phyloP scores from a whole-genome alignment of 441 rosid species.

The Macaranga tanarius region DNA sequence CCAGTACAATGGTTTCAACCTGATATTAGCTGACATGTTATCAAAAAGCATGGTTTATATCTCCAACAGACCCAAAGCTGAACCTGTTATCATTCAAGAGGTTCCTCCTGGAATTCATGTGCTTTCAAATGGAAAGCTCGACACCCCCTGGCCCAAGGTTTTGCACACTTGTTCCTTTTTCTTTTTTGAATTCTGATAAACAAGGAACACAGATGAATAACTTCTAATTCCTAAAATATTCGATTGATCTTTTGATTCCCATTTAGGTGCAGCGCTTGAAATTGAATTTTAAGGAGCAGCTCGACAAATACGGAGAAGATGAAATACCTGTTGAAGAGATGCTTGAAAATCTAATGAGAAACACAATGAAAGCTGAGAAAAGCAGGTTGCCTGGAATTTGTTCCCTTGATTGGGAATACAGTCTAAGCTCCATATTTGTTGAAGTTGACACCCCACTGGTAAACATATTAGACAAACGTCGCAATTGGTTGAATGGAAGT shows the following conservation, averaged over 20 bases:
- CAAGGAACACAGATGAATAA: neutral
- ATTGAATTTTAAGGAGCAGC: conserved; percentile 42
- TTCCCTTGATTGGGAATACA: conserved; percentile 52
- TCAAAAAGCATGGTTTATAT: conserved; percentile 56
- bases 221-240: neutral
- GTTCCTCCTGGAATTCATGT: conserved; percentile 72
- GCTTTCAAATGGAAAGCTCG: conserved; percentile 65
- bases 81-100: conserved; percentile 41
- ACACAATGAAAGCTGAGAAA: conserved; percentile 51
- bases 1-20: conserved; percentile 66
- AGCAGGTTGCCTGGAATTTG: conserved; percentile 57
- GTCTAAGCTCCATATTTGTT: conserved; percentile 59
- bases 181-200: neutral
- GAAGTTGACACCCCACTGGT: conserved; percentile 63
- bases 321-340: conserved; percentile 50
- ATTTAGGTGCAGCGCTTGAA: conserved; percentile 47
- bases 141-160: conserved; percentile 73
- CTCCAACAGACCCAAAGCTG: conserved; percentile 65
- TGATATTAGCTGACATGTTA: conserved; percentile 52
- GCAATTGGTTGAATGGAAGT: neutral
- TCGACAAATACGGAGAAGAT: conserved; percentile 35
- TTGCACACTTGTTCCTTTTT: too few relatives aligned
- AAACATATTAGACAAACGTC: conserved; percentile 10
- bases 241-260: neutral
- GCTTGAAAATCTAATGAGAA: conserved; percentile 52